Evolutionary conservation across 306 rosid genomes (phyloP), one percentile per base, ranked within the genome.

Genomic region (Herpetospermum pedunculosum): DNA sequence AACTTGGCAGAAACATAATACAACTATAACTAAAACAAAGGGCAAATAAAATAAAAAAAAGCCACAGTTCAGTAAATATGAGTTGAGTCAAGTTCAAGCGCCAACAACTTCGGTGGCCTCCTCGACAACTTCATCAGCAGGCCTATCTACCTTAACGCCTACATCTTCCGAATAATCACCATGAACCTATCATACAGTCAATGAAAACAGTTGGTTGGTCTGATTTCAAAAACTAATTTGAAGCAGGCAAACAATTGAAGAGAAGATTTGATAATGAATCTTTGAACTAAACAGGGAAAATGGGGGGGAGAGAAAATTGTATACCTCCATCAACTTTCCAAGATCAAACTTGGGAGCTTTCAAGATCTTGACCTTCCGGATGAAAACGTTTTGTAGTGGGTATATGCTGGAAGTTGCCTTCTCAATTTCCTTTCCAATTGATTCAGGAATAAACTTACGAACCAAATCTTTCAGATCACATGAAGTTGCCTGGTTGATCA

Each of bases 271-370:
- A 40, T 18, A 21, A 32, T 34, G 43, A 34, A 62, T 62, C 44
- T n/a, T n/a, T n/a, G n/a, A n/a, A n/a, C n/a, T n/a, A n/a, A n/a
- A n/a, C n/a, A n/a, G n/a, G n/a, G n/a, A n/a, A n/a, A n/a, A n/a
- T n/a, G n/a, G n/a, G n/a, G n/a, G n/a, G n/a, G n/a, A n/a, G n/a
- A n/a, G n/a, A n/a, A n/a, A n/a, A n/a, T 3, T 10, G 21, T 59
- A 75, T 85, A 87, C 98, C 97, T 90, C 98, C 98, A 90, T 90
- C 78, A 93, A 79, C 76, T 89, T 93, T 52, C 96, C 93, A 68
- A 93, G 96, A 81, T 93, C 98, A 60, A 93, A 93, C 79, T 90
- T 93, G 0, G 98, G 98, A 76, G 97, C 96, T 80, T 93, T 93
- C 78, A 93, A 80, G 82, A 93, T 89, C 80, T 90, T 92, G 67